Conservation (phyloP, 768 basidiomycete genomes). For the Pulveroboletus sp. region DNA sequence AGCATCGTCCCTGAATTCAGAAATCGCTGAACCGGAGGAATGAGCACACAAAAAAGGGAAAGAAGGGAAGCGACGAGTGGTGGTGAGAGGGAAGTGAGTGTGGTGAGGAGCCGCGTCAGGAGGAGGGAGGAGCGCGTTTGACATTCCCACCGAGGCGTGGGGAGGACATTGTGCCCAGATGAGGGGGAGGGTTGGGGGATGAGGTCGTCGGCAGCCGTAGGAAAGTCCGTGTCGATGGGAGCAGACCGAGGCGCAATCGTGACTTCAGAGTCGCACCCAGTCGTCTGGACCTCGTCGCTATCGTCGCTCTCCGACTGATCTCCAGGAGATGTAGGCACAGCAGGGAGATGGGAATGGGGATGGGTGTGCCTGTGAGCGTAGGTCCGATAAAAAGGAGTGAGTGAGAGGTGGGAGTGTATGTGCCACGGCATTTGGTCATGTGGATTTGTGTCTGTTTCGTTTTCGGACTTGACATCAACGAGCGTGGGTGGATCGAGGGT, state of each 20-base stretch:
- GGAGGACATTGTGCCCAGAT: background rate
- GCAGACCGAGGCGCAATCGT: slow-evolving; percentile 11
- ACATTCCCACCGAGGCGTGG: slow-evolving; percentile 5
- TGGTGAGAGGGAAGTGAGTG: slow-evolving; percentile 71
- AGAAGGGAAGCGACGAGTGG: slow-evolving; percentile 78
- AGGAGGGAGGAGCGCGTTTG: background rate
- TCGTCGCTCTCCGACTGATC: slow-evolving; percentile 27
- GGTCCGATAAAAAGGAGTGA: background rate
- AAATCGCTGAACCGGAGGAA: slow-evolving; percentile 67
- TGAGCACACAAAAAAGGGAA: slow-evolving; percentile 73
- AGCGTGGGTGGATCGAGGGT: slow-evolving; percentile 1
- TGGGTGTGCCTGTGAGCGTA: background rate
- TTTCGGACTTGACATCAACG: slow-evolving; percentile 8
- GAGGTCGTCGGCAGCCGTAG: slow-evolving; percentile 13
- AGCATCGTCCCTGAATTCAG: slow-evolving; percentile 56
- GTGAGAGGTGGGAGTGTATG: background rate
- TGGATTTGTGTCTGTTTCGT: background rate
- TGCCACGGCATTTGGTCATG: background rate
- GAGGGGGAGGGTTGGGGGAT: background rate
- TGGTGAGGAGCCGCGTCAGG: background rate
- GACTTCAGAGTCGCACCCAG: slow-evolving; percentile 21
- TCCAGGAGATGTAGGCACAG: slow-evolving; percentile 18
- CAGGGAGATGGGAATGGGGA: too few relatives aligned
- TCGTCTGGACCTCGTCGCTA: slow-evolving; percentile 9
- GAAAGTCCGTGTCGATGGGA: slow-evolving; percentile 5